Evolutionary conservation across 192 early-diverging fungal species (phyloP), one percentile per base, ranked within the genome.

Genomic region (Coemansia reversa): DNA sequence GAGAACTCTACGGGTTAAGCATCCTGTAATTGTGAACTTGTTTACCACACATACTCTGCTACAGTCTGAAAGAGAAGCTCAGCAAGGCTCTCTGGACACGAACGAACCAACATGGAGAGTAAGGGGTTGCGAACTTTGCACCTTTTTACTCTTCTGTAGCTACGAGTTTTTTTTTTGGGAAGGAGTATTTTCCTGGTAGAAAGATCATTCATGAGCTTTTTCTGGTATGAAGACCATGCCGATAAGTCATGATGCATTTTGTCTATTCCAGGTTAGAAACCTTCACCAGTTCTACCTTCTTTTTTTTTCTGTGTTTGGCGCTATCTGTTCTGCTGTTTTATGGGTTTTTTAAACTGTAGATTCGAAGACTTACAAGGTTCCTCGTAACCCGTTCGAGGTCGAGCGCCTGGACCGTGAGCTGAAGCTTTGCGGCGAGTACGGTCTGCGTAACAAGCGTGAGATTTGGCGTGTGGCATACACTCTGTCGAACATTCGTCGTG

Each of bases 401-500:
- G 96, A 92, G 69, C 95, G 96, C 88, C 90, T 98, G 84, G 94
- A 97, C 76, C 86, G 87, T 71, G 91, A 92, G 81, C 84, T 96
- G 69, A 93, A 93, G 88, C 90, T 97, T 65, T 88, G 92, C 79
- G 96, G 96, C 70, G 93, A 95, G 81, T 98, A 90, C 87, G 94
- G 94, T 85, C 91, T 98, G 79, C 87, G 90, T 68, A 97, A 94
- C 94, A 98, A 97, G 92, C 92, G 92, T 70, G 96, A 98, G 86
- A 94, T 98, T 86, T 98, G 91, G 91, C 89, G 96, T 79, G 92
- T 98, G 58, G 93, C 91, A 69, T 91, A 88, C 84, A 93, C 92
- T 70, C 89, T 98, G 69, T 98, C 96, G 85, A 96, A 97, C 86
- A 96, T 98, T 75, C 96, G 96, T 88, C 96, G 96, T 97, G 96